Percentiles rank a stretch among this genome's conserved stretches.
Evolutionary conservation across 2,329 filamentous ascomycete species (phyloP).

Genomic region (Xylaria digitata): DNA sequence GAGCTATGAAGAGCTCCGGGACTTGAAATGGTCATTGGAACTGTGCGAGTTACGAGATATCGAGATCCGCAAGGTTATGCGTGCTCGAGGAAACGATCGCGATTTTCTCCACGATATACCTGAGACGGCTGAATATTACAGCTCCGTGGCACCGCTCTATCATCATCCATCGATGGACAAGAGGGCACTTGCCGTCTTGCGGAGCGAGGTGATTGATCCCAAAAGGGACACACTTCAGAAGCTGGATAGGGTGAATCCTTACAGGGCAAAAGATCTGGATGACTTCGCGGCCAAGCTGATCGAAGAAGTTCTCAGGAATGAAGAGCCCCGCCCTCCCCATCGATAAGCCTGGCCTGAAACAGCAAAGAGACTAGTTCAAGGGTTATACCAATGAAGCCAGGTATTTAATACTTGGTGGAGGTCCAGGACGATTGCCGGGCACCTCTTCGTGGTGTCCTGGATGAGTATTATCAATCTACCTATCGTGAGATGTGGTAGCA

Average conservation of each 20-base stretch:
- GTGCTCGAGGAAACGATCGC: not conserved
- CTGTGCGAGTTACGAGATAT: conserved; percentile 7
- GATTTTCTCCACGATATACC: conserved; percentile 3
- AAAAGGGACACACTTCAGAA: not conserved
- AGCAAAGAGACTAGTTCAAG: too few relatives aligned
- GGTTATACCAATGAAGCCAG: too few relatives aligned
- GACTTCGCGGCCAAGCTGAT: not conserved
- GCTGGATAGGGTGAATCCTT: not conserved
- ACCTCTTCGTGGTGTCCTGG: too few relatives aligned
- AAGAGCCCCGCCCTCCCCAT: too few relatives aligned
- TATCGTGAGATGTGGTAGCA: too few relatives aligned
- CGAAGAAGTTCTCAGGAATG: too few relatives aligned
- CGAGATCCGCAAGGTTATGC: conserved; percentile 9
- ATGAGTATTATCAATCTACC: too few relatives aligned
- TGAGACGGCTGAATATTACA: not conserved
- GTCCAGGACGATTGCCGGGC: too few relatives aligned
- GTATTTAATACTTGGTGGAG: too few relatives aligned
- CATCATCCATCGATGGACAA: not conserved
- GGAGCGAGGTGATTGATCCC: not conserved
- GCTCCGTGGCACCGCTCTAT: not conserved
- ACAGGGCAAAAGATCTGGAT: not conserved
- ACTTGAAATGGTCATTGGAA: conserved; percentile 14
- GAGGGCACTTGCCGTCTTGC: not conserved
- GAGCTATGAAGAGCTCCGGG: not conserved
- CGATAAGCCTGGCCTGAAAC: too few relatives aligned